These are phyloP conservation scores for Austroboletus eburneus DNA, from an alignment of 768 basidiomycete species.

Conservation along the genomic window DNA sequence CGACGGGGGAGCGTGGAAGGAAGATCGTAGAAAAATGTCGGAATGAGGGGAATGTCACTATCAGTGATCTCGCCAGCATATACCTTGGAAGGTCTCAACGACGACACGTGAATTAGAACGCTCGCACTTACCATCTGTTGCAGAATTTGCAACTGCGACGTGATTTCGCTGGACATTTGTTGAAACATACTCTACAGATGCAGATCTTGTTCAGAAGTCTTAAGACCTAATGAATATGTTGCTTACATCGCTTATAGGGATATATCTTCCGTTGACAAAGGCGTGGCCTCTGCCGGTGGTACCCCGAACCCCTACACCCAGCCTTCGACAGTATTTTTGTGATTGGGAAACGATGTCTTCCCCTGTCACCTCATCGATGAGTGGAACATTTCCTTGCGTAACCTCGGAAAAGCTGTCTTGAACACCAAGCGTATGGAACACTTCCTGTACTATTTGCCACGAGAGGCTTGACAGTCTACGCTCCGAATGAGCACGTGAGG, in stretches of 20 bases:
- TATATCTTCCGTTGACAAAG: conserved; percentile 88
- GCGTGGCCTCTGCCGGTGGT: conserved; percentile 53
- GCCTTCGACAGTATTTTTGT: conserved; percentile 50
- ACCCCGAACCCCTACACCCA: conserved; percentile 43
- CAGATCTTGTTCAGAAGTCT: background rate
- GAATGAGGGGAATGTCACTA: conserved; percentile 44
- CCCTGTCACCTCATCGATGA: conserved; percentile 25
- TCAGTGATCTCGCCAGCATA: conserved; percentile 57
- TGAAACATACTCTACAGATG: conserved; percentile 21
- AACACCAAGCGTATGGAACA: conserved; percentile 37
- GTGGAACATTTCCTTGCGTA: conserved; percentile 24
- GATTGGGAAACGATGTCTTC: conserved; percentile 41
- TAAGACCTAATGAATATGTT: too few relatives aligned
- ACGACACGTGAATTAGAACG: background rate
- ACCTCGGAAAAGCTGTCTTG: conserved; percentile 40
- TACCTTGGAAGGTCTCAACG: conserved; percentile 36
- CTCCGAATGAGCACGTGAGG: conserved; percentile 35
- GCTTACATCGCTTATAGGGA: conserved; percentile 63
- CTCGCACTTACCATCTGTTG: conserved; percentile 60
- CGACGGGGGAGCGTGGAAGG: conserved; percentile 65
- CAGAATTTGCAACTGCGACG: conserved; percentile 58
- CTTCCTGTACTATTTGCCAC: conserved; percentile 40
- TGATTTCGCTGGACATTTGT: conserved; percentile 41
- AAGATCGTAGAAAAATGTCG: conserved; percentile 87
- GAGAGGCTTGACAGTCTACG: conserved; percentile 33